Conservation (phyloP, 169 alveolate species). For the Plasmodium berghei region DNA sequence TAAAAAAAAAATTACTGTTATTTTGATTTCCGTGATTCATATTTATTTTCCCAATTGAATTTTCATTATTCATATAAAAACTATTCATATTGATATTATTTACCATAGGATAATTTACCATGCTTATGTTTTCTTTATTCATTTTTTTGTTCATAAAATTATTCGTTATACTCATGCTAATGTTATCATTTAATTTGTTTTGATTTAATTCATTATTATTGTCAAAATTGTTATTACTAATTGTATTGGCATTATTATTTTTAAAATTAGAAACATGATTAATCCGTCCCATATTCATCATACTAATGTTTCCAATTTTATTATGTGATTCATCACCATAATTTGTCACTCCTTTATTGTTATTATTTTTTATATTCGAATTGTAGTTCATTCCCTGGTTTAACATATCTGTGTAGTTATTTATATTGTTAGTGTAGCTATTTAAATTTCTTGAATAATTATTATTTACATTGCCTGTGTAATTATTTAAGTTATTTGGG, state of each 20-base stretch:
- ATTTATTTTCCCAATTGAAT: conserved; percentile 28
- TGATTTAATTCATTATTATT: conserved; percentile 2
- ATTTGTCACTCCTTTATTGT: conserved; percentile 9
- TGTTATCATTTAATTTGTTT: neutral
- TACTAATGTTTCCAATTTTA: conserved; percentile 8
- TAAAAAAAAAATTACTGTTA: conserved; percentile 21
- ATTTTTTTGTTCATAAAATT: conserved; percentile 32
- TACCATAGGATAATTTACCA: conserved; percentile 20
- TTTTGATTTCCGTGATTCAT: conserved; percentile 29
- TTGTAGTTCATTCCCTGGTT: conserved; percentile 12
- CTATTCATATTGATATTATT: conserved; percentile 29
- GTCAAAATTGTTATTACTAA: conserved; percentile 3
- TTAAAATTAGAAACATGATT: neutral
- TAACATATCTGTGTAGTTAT: neutral
- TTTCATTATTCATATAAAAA: conserved; percentile 27
- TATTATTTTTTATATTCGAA: conserved; percentile 4
- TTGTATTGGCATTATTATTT: conserved; percentile 4
- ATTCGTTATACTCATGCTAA: neutral
- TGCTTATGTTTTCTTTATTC: conserved; percentile 21
- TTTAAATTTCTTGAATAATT: neutral
- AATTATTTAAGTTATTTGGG: neutral
- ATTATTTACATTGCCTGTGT: neutral
- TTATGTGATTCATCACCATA: conserved; percentile 14
- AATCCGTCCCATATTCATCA: neutral
- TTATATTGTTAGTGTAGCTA: neutral